A percentile compares a stretch with the other conserved stretches of the same genome.
These are phyloP conservation scores for Penicillium digitatum DNA, from an alignment of 2,329 filamentous ascomycete species.

Conservation along the genomic window DNA sequence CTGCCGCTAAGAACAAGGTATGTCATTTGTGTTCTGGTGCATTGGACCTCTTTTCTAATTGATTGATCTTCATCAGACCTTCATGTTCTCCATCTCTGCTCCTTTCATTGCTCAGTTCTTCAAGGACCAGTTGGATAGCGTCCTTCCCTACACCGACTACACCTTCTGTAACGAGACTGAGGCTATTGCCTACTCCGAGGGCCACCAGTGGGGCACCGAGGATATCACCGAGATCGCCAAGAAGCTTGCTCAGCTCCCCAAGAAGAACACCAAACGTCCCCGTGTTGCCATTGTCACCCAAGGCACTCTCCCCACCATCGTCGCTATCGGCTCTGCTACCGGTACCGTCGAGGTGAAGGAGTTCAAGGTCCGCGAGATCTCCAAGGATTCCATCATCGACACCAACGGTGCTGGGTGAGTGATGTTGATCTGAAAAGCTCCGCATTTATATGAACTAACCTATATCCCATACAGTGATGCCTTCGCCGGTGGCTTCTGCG, in stretches of 20 bases:
- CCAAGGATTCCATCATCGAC: conserved; percentile 77
- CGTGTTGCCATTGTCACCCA: conserved; percentile 91
- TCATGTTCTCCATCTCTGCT: conserved; percentile 86
- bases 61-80: conserved; percentile 46
- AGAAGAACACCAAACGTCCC: conserved; percentile 81
- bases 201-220: conserved; percentile 68
- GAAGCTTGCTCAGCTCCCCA: conserved; percentile 80
- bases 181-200: conserved; percentile 79
- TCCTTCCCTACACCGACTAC: conserved; percentile 89
- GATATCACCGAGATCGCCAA: conserved; percentile 82
- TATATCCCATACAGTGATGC: conserved; percentile 61
- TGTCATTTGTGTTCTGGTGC: conserved; percentile 5
- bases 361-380: conserved; percentile 77
- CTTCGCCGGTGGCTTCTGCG: conserved; percentile 90
- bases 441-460: conserved; percentile 11
- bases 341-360: conserved; percentile 64
- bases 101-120: conserved; percentile 98
- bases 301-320: conserved; percentile 83
- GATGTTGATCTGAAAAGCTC: background rate
- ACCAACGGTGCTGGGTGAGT: conserved; percentile 82
- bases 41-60: conserved; percentile 1
- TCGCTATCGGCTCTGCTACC: conserved; percentile 68
- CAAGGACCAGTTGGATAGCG: conserved; percentile 87
- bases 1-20: conserved; percentile 81
- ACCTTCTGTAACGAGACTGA: conserved; percentile 97